Percentiles rank a stretch among this genome's conserved stretches.
Evolutionary conservation across 2,329 filamentous ascomycete genomes (phyloP).

Genomic region (Hypoxylon sp.): DNA sequence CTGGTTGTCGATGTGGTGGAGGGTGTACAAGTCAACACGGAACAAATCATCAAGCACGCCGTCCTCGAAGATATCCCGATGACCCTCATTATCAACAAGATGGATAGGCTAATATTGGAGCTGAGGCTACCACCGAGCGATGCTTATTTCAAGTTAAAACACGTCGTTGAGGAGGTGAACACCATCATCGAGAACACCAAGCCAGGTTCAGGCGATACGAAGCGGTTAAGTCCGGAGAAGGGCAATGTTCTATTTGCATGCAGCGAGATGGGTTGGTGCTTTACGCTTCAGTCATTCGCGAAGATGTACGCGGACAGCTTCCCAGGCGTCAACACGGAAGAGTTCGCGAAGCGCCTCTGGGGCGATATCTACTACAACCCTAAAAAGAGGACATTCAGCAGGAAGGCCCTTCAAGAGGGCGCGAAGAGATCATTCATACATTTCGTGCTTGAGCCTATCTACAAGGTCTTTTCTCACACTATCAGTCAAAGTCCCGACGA

Average conservation of each 20-base stretch:
- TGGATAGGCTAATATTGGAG: constrained; percentile 94
- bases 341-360: constrained; percentile 90
- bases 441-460: constrained; percentile 95
- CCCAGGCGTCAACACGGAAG: constrained; percentile 80
- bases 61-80: constrained; percentile 90
- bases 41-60: constrained; percentile 96
- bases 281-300: constrained; percentile 92
- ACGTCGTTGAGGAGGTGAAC: constrained; percentile 98
- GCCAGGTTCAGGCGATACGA: constrained; percentile 81
- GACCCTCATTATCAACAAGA: constrained; percentile 94
- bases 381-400: constrained; percentile 87
- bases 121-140: constrained; percentile 93
- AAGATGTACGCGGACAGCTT: constrained; percentile 96
- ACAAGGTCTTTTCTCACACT: constrained; percentile 96
- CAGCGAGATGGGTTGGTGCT: constrained; percentile 95
- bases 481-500: constrained; percentile 91
- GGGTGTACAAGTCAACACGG: constrained; percentile 98
- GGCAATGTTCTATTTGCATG: constrained; percentile 98
- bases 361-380: constrained; percentile 98
- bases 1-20: constrained; percentile 96
- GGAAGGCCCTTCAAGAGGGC: constrained; percentile 77
- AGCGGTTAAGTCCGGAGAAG: constrained; percentile 91
- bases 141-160: constrained; percentile 98
- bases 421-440: constrained; percentile 91
- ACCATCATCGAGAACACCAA: constrained; percentile 90